Conservation (phyloP, 805 yeast species). For the Candida arabinofermentans region DNA sequence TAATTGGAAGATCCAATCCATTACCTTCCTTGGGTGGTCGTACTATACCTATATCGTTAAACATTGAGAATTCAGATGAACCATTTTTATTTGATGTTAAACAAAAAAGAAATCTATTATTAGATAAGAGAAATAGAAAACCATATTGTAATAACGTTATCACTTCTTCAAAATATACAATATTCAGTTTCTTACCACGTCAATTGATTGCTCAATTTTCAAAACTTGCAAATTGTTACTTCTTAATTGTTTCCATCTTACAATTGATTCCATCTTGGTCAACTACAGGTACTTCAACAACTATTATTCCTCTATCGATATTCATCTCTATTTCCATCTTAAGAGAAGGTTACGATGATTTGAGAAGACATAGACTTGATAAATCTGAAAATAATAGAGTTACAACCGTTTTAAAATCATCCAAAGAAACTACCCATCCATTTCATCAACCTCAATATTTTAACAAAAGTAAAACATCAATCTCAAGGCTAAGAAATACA, state of each 20-base stretch:
- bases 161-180: constrained; percentile 82
- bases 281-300: constrained; percentile 92
- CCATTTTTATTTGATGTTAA: constrained; percentile 29
- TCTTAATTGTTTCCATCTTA: constrained; percentile 82
- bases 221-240: constrained; percentile 87
- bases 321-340: constrained; percentile 87
- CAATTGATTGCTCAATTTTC: constrained; percentile 90
- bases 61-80: constrained; percentile 31
- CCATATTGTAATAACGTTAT: constrained; percentile 67
- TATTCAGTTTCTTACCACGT: constrained; percentile 79
- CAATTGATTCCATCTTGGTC: constrained; percentile 98
- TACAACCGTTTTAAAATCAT: constrained; percentile 36
- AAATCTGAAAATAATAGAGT: constrained; percentile 70
- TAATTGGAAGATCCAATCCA: constrained; percentile 43
- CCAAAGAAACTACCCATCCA: neutral
- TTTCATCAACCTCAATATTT: constrained; percentile 14
- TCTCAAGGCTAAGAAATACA: constrained; percentile 25
- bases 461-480: constrained; percentile 26
- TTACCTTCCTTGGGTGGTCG: constrained; percentile 69
- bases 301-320: constrained; percentile 81
- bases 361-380: constrained; percentile 81
- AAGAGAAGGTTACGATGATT: constrained; percentile 93
- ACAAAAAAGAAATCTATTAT: constrained; percentile 31
- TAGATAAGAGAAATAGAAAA: constrained; percentile 66
- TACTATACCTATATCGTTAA: constrained; percentile 59